Base-by-base conservation (phyloP, 2,329 filamentous ascomycete genomes). In the Paecilomyces dactylethromorphus region DNA sequence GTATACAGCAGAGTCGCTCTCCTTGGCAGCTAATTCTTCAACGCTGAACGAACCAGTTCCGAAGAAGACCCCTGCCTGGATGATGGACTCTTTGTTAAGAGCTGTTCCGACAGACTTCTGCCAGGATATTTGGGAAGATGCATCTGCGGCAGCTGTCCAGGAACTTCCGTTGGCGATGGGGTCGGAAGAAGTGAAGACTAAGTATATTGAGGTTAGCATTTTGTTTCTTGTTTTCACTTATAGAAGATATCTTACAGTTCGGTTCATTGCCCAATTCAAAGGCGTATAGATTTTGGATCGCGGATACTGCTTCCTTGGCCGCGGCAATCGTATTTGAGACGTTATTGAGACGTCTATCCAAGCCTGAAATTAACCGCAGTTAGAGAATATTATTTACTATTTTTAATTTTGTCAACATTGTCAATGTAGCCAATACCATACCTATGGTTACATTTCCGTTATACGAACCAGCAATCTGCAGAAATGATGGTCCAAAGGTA, bases 231-330 rank as follows among this genome's bases (percentile, higher is more conserved):
- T 10, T 18, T 18, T 10, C 8, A 8, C 3, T 5, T 18, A 4
- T 18, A n/a, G 39, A 18, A 45, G 39, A 8, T 21, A 24, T 18
- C 77, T 62, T 64, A 82, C 81, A 83, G 61, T 84, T 80, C 3
- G 83, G 82, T 58, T 85, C 82, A 63, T 85, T 85, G 1, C 82
- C 82, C 1, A 85, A 71, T 64, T 85, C 82, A 33, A 85, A 81
- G 2, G 82, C 80, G 18, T 79, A 70, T 11, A 85, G 66, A 60
- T 83, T 84, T 3, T 60, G 62, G 63, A 84, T 80, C n/a, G 71
- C 65, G 1, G 63, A 63, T 10, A 78, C 73, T 0, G 78, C 82
- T 0, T 75, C 64, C 51, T 74, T 75, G 1, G 82, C 82, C 0
- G 82, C 83, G 0, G 75, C 73, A 33, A 84, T 79, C 0, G 81